Evolutionary conservation across 2,329 filamentous ascomycete species (phyloP).

Genomic region (Colletotrichum salicis): DNA sequence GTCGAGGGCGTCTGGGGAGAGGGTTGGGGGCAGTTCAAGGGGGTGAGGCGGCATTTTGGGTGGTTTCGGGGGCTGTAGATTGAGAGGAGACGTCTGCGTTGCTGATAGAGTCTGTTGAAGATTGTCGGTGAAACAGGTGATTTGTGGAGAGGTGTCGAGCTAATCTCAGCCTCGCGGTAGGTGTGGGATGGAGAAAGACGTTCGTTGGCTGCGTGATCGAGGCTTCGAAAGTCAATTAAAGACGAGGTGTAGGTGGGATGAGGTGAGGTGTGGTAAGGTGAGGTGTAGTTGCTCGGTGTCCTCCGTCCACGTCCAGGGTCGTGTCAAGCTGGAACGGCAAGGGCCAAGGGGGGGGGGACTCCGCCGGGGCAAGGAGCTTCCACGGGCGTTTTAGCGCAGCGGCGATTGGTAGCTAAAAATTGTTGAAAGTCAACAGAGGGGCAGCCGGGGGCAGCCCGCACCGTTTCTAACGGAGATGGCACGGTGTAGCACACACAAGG

Average conservation of each 20-base stretch:
- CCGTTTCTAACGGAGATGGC: background rate
- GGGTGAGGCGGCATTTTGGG: constrained; percentile 45
- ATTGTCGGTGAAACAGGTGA: background rate
- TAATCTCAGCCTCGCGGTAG: constrained; percentile 17
- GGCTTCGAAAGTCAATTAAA: constrained; percentile 28
- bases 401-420: constrained; percentile 36
- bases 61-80: background rate
- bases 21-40: constrained; percentile 68
- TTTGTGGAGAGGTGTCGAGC: background rate
- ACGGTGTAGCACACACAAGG: background rate
- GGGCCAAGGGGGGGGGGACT: constrained; percentile 20
- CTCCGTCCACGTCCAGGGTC: background rate
- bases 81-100: background rate
- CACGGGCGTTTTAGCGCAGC: constrained; percentile 30
- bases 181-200: background rate
- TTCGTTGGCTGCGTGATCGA: constrained; percentile 17
- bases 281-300: background rate
- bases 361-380: constrained; percentile 25
- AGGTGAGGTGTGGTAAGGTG: background rate
- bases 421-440: constrained; percentile 39
- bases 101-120: background rate
- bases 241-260: background rate
- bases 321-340: constrained; percentile 5
- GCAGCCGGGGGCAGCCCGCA: constrained; percentile 26
- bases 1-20: constrained; percentile 86